A percentile compares a stretch with the other conserved stretches of the same genome.
These are phyloP conservation scores for Vitis labrusca DNA, from an alignment of 164 flowering plant genomes.

Conservation along the genomic window DNA sequence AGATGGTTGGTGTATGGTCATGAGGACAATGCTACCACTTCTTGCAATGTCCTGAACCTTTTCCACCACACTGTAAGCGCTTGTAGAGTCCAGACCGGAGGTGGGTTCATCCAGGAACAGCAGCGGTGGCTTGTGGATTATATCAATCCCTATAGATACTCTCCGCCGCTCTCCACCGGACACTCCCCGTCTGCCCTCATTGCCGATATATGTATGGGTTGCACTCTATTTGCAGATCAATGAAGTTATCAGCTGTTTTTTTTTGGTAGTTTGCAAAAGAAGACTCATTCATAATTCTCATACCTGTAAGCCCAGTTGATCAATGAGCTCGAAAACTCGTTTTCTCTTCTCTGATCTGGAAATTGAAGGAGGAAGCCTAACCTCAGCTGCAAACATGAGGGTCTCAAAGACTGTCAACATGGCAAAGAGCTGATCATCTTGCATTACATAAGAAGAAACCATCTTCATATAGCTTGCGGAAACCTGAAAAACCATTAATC, in stretches of 20 bases:
- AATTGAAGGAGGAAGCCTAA: conserved; percentile 72
- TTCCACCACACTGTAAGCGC: conserved; percentile 78
- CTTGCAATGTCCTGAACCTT: conserved; percentile 72
- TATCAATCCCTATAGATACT: conserved; percentile 82
- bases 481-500: conserved; percentile 38
- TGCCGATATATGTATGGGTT: conserved; percentile 67
- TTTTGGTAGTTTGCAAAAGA: no score
- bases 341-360: conserved; percentile 63
- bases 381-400: conserved; percentile 83
- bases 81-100: conserved; percentile 78
- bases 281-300: not conserved
- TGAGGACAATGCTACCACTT: conserved; percentile 74
- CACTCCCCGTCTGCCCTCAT: conserved; percentile 75
- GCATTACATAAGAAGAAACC: conserved; percentile 85
- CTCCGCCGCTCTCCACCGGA: conserved; percentile 82
- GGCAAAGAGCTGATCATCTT: conserved; percentile 85
- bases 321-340: conserved; percentile 63
- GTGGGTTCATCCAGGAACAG: conserved; percentile 85
- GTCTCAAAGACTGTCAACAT: conserved; percentile 80
- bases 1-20: conserved; percentile 89
- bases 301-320: conserved; percentile 74
- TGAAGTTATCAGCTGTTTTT: no score
- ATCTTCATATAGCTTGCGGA: conserved; percentile 76
- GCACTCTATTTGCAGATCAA: conserved; percentile 33
- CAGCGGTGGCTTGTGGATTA: conserved; percentile 75